A percentile compares a stretch with the other conserved stretches of the same genome.
Conservation (phyloP, 2,329 filamentous ascomycete genomes). For the Lasiodiplodia sp. region DNA sequence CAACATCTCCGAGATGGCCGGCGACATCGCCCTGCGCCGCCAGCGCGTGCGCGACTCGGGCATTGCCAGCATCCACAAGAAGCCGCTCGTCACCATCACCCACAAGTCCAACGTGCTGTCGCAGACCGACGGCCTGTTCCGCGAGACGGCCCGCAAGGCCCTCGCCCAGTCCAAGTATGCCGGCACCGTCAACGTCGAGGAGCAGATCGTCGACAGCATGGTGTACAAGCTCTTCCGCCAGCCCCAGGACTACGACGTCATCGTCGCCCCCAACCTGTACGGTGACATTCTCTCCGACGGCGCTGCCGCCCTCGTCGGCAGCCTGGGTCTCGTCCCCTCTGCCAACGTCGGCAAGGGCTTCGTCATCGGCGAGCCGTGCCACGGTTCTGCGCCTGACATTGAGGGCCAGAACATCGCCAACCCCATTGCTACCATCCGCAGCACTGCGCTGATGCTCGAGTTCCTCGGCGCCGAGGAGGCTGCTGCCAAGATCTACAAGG, state of each 20-base stretch:
- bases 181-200: constrained; percentile 73
- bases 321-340: constrained; percentile 87
- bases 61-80: constrained; percentile 67
- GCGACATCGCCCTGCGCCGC: constrained; percentile 88
- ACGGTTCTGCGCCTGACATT: constrained; percentile 95
- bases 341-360: constrained; percentile 95
- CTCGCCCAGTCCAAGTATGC: constrained; percentile 72
- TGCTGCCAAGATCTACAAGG: constrained; percentile 87
- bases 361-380: constrained; percentile 97
- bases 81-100: constrained; percentile 88
- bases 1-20: constrained; percentile 91
- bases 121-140: constrained; percentile 96
- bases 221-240: constrained; percentile 99
- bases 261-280: constrained; percentile 97
- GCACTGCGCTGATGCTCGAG: constrained; percentile 93
- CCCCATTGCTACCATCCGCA: constrained; percentile 92
- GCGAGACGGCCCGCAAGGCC: constrained; percentile 76
- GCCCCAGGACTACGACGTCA: constrained; percentile 93
- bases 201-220: constrained; percentile 99
- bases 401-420: constrained; percentile 93
- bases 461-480: constrained; percentile 88
- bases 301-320: constrained; percentile 91
- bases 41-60: constrained; percentile 76
- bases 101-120: constrained; percentile 98
- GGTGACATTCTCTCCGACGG: constrained; percentile 97